These are phyloP conservation scores for Penicillium paradoxum DNA, from an alignment of 495 filamentous ascomycete genomes.

Conservation along the genomic window DNA sequence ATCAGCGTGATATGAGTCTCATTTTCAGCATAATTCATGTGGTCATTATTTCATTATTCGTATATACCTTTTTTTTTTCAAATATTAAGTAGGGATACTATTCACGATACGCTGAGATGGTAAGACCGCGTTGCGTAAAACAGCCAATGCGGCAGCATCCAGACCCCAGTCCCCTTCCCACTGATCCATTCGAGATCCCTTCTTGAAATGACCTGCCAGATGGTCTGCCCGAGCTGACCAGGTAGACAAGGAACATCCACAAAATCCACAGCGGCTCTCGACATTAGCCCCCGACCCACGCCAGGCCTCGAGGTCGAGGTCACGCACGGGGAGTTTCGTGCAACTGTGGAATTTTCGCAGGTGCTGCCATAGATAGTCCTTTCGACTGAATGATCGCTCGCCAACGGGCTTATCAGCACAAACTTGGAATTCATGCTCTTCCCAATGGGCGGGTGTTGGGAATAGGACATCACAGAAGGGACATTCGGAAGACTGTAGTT, in stretches of 20 bases:
- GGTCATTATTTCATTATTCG: neutral
- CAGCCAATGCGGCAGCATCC: conserved; percentile 50
- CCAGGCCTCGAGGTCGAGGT: conserved; percentile 74
- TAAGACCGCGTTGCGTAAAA: conserved; percentile 58
- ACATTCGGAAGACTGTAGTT: conserved; percentile 43
- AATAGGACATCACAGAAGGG: conserved; percentile 60
- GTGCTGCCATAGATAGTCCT: conserved; percentile 81
- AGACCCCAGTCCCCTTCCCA: conserved; percentile 75
- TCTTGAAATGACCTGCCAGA: conserved; percentile 64
- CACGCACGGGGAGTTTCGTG: conserved; percentile 52
- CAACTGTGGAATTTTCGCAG: conserved; percentile 68
- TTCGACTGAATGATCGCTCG: conserved; percentile 74
- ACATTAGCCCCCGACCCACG: conserved; percentile 54
- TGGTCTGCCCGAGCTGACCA: conserved; percentile 62
- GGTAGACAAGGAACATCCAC: conserved; percentile 52
- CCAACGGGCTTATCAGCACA: conserved; percentile 61
- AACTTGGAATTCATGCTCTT: conserved; percentile 63
- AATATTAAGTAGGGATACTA: too few relatives aligned
- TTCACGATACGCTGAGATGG: conserved; percentile 40
- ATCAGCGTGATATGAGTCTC: too few relatives aligned
- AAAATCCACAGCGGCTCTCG: conserved; percentile 68
- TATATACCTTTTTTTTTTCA: neutral
- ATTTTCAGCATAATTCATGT: neutral
- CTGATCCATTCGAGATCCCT: conserved; percentile 60
- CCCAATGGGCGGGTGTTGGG: conserved; percentile 57